Conservation (phyloP, 768 basidiomycete genomes). For the Phylloporus sp. region DNA sequence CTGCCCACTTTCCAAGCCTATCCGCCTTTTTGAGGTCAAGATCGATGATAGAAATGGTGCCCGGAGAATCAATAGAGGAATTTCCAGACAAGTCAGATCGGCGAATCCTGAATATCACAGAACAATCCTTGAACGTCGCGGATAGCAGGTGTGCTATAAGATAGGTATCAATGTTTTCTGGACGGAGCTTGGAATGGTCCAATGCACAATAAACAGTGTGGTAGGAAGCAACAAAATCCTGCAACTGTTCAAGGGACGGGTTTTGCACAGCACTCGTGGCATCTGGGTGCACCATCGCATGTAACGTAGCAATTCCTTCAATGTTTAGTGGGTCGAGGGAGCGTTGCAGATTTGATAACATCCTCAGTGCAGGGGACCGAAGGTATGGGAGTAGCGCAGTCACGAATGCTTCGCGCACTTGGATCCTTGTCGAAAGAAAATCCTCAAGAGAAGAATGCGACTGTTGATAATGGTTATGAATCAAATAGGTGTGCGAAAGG, state of each 20-base stretch:
- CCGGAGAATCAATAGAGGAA: constrained; percentile 31
- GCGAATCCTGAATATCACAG: constrained; percentile 49
- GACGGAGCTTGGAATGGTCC: constrained; percentile 37
- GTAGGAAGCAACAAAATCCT: constrained; percentile 56
- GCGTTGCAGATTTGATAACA: constrained; percentile 61
- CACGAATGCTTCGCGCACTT: constrained; percentile 50
- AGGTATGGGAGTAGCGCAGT: constrained; percentile 44
- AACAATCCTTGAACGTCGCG: constrained; percentile 97
- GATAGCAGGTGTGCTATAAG: constrained; percentile 79
- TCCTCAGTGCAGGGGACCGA: constrained; percentile 48
- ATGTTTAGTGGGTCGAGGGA: constrained; percentile 81
- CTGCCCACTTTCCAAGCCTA: constrained; percentile 66
- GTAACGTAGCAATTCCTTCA: constrained; percentile 62
- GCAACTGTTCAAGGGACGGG: constrained; percentile 64
- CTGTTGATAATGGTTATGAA: constrained; percentile 3
- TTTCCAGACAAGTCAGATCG: constrained; percentile 2
- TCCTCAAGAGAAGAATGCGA: constrained; percentile 5
- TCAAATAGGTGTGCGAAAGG: background rate
- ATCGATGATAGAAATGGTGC: constrained; percentile 71
- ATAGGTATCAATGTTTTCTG: constrained; percentile 54
- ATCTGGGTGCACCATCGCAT: constrained; percentile 19
- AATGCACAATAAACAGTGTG: constrained; percentile 31
- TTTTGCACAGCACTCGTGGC: constrained; percentile 32
- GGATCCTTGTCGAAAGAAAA: constrained; percentile 18
- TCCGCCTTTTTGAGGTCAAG: constrained; percentile 74